These are phyloP conservation scores for Lodderomyces orthopsilosis DNA, from an alignment of 1,139 yeast species.

Conservation along the genomic window DNA sequence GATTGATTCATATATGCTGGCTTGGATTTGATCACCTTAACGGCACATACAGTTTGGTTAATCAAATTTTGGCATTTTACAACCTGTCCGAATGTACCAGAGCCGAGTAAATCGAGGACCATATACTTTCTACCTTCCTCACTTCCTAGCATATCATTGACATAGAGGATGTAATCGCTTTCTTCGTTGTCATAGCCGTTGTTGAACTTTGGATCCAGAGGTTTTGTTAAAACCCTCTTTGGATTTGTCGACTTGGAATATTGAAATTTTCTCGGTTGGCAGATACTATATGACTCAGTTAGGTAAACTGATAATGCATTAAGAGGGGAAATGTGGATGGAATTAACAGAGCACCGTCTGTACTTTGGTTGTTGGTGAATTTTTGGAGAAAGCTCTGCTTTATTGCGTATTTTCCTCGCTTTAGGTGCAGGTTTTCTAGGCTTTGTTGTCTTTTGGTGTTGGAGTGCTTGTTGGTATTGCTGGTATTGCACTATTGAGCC, in stretches of 20 bases:
- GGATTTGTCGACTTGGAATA: constrained; percentile 88
- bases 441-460: constrained; percentile 22
- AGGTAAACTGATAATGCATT: constrained; percentile 76
- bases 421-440: constrained; percentile 37
- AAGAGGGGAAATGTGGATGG: constrained; percentile 82
- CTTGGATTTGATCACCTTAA: constrained; percentile 88
- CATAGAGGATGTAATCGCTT: constrained; percentile 88
- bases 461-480: constrained; percentile 34
- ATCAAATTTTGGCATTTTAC: constrained; percentile 92
- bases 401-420: constrained; percentile 35
- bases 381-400: constrained; percentile 61
- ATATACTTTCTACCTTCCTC: constrained; percentile 86
- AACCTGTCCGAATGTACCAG: constrained; percentile 98
- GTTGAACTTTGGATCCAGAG: constrained; percentile 77
- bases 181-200: constrained; percentile 88
- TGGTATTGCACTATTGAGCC: constrained; percentile 39
- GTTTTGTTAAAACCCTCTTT: constrained; percentile 86
- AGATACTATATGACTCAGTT: constrained; percentile 77
- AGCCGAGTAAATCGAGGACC: constrained; percentile 87
- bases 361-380: constrained; percentile 67
- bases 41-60: constrained; percentile 89
- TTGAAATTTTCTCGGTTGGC: constrained; percentile 78
- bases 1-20: constrained; percentile 92
- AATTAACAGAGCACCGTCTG: constrained; percentile 76
- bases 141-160: constrained; percentile 86